Evolutionary conservation across 2,329 filamentous ascomycete species (phyloP).

Genomic region (Helotiales sp.): DNA sequence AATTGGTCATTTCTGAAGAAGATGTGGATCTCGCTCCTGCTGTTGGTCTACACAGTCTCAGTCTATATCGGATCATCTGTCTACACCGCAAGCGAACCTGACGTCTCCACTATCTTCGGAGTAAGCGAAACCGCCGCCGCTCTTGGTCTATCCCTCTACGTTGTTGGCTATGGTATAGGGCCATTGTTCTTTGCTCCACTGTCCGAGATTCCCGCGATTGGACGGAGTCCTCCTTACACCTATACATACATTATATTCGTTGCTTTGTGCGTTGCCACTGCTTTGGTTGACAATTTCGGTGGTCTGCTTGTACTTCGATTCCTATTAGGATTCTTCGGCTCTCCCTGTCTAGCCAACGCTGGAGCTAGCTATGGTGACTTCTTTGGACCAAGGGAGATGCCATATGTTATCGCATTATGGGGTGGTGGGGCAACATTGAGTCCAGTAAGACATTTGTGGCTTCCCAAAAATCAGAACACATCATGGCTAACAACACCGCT

Average conservation of each 20-base stretch:
- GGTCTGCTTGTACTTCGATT: slow-evolving; percentile 63
- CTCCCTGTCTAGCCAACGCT: neutral
- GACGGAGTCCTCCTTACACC: slow-evolving; percentile 66
- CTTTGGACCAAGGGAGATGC: neutral
- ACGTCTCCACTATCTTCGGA: slow-evolving; percentile 49
- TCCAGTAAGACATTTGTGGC: no score
- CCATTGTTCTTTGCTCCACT: slow-evolving; percentile 65
- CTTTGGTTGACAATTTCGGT: slow-evolving; percentile 58
- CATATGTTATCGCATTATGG: neutral
- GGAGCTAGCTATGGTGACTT: neutral
- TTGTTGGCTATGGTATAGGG: slow-evolving; percentile 60
- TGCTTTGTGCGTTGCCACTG: slow-evolving; percentile 61
- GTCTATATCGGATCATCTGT: slow-evolving; percentile 50
- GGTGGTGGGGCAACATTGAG: no score
- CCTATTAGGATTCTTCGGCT: slow-evolving; percentile 60
- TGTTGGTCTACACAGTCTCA: slow-evolving; percentile 52
- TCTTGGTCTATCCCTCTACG: slow-evolving; percentile 59
- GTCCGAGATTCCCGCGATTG: slow-evolving; percentile 62
- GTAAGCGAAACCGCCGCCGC: slow-evolving; percentile 51
- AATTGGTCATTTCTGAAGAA: slow-evolving; percentile 49
- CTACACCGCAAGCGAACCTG: slow-evolving; percentile 44
- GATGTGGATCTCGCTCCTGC: slow-evolving; percentile 34
- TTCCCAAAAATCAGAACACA: no score
- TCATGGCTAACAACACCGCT: slow-evolving; percentile 59
- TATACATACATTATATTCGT: slow-evolving; percentile 67